These are phyloP conservation scores for Clarireedia paspali DNA, from an alignment of 2,329 filamentous ascomycete genomes.

Conservation along the genomic window DNA sequence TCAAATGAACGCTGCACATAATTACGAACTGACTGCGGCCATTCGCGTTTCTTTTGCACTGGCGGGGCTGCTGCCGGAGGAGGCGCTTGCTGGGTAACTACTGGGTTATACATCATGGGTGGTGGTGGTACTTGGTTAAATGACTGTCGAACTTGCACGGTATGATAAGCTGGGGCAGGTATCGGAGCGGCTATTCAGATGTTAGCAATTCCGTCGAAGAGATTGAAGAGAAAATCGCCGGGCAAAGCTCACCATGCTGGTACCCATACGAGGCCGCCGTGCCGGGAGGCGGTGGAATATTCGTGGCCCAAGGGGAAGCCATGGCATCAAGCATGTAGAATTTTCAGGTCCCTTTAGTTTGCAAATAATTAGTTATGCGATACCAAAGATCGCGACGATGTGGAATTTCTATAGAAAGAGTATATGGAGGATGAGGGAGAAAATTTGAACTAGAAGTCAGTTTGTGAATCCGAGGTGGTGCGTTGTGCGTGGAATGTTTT, in stretches of 20 bases:
- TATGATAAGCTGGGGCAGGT: slow-evolving; percentile 36
- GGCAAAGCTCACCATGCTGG: slow-evolving; percentile 22
- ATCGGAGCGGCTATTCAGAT: slow-evolving; percentile 26
- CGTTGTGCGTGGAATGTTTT: background rate
- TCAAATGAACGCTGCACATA: slow-evolving; percentile 90
- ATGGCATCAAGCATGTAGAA: slow-evolving; percentile 23
- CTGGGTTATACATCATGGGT: slow-evolving; percentile 28
- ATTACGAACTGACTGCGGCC: slow-evolving; percentile 72
- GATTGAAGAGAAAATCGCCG: background rate
- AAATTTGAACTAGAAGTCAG: background rate
- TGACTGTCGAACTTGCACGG: slow-evolving; percentile 36
- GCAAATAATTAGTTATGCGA: slow-evolving; percentile 22
- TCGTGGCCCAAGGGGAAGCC: slow-evolving; percentile 27
- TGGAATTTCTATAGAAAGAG: background rate
- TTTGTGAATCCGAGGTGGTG: background rate
- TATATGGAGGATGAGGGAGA: background rate
- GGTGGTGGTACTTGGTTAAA: slow-evolving; percentile 26
- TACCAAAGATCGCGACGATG: slow-evolving; percentile 10
- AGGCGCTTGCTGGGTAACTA: slow-evolving; percentile 20
- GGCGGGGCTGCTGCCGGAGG: slow-evolving; percentile 25
- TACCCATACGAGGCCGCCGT: slow-evolving; percentile 29
- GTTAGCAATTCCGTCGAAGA: background rate
- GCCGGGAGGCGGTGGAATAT: slow-evolving; percentile 33
- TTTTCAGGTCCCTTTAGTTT: slow-evolving; percentile 11
- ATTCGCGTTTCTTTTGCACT: slow-evolving; percentile 55